phyloP scores from a whole-genome alignment of 495 filamentous ascomycete species.

The Pseudoneurospora amorphoporcata region DNA sequence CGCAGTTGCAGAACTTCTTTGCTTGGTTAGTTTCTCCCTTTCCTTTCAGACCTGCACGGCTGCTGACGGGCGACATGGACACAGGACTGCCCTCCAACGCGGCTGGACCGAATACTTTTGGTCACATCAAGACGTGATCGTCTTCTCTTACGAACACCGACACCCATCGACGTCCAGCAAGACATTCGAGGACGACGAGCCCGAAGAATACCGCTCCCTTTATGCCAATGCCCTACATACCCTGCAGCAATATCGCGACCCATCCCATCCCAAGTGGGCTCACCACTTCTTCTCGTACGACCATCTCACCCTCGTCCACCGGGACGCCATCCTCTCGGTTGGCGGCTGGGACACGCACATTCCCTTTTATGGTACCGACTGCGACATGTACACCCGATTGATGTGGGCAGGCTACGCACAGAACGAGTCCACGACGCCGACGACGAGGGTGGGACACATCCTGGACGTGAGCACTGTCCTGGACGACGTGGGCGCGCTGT shows the following conservation, averaged over 20 bases:
- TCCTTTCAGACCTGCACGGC: not conserved
- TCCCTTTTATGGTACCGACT: slow-evolving; percentile 46
- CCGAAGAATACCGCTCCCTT: slow-evolving; percentile 23
- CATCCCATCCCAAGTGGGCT: slow-evolving; percentile 33
- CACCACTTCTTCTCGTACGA: slow-evolving; percentile 49
- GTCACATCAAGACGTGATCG: slow-evolving; percentile 49
- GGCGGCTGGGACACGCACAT: slow-evolving; percentile 54
- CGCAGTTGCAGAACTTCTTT: slow-evolving; percentile 54
- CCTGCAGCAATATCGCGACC: slow-evolving; percentile 22
- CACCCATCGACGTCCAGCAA: slow-evolving; percentile 7
- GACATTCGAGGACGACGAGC: slow-evolving; percentile 16
- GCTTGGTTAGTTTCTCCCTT: slow-evolving; percentile 12
- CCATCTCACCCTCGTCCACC: slow-evolving; percentile 46
- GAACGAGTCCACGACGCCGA: slow-evolving; percentile 12
- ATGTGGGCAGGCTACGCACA: slow-evolving; percentile 44
- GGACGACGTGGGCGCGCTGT: slow-evolving; percentile 36
- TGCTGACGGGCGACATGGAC: slow-evolving; percentile 4
- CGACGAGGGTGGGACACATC: slow-evolving; percentile 32
- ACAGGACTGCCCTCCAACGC: slow-evolving; percentile 29
- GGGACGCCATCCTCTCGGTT: slow-evolving; percentile 37
- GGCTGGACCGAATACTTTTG: slow-evolving; percentile 49
- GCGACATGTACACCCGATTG: slow-evolving; percentile 38
- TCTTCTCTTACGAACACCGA: slow-evolving; percentile 33
- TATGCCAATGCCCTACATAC: slow-evolving; percentile 38
- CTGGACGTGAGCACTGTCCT: slow-evolving; percentile 39